phyloP scores from a whole-genome alignment of 768 basidiomycete genomes.

The Boletus patriciae region DNA sequence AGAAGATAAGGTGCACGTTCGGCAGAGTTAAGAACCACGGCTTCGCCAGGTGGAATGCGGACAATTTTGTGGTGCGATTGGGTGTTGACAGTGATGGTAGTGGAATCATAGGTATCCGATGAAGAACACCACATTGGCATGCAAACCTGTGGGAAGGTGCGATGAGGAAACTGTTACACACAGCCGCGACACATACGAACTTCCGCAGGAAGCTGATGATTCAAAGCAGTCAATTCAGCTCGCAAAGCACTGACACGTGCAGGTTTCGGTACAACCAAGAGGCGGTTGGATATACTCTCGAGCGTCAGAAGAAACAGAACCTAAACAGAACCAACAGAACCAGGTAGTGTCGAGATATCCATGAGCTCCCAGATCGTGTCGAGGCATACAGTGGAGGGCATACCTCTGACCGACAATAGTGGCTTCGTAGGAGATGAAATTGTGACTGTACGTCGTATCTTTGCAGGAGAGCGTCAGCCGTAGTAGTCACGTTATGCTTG shows the following conservation, averaged over 20 bases:
- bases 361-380: neutral
- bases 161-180: neutral
- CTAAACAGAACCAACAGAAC: slow-evolving; percentile 35
- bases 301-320: slow-evolving; percentile 84
- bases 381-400: slow-evolving; percentile 21
- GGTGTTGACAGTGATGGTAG: slow-evolving; percentile 33
- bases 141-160: slow-evolving; percentile 55
- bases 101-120: slow-evolving; percentile 52
- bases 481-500: slow-evolving; percentile 44
- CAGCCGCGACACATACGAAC: slow-evolving; percentile 41
- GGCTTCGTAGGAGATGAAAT: slow-evolving; percentile 71
- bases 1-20: slow-evolving; percentile 94
- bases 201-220: slow-evolving; percentile 96
- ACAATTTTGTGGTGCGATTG: slow-evolving; percentile 92
- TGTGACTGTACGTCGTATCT: slow-evolving; percentile 70
- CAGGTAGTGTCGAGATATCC: neutral
- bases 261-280: slow-evolving; percentile 89
- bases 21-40: slow-evolving; percentile 96
- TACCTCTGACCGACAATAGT: slow-evolving; percentile 88
- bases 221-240: slow-evolving; percentile 92
- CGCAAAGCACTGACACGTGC: slow-evolving; percentile 95
- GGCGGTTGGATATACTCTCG: slow-evolving; percentile 89
- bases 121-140: slow-evolving; percentile 88
- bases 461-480: slow-evolving; percentile 58
- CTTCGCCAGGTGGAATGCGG: slow-evolving; percentile 95